Base-by-base conservation (phyloP, 176 grass and related monocot species). In the Phoenix dactylifera region DNA sequence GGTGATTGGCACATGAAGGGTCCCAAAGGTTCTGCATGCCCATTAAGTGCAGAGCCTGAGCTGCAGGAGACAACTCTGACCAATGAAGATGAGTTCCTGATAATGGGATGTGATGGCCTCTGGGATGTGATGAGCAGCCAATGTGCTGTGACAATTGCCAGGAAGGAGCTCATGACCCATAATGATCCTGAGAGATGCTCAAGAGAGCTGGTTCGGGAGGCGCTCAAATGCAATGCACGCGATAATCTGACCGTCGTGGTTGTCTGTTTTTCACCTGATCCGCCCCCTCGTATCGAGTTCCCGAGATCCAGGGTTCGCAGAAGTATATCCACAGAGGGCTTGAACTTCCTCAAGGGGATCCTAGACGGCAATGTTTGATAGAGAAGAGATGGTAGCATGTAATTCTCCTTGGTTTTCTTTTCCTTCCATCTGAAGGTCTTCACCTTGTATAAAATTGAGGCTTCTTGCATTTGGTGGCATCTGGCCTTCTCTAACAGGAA, bases 1-100 rank as follows among this genome's bases (percentile, higher is more conserved):
- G 90, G 90, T 53, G 86, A 95, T 59, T 95, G 90, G 91, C 90
- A 95, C 54, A 73, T 95, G 74, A 95, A 95, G 80, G 90, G 86
- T 49, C 26, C 61, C 22, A 95, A 95, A 76, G 86, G 80, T 29
- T 79, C 82, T 70, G n/a, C 58, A 28, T 79, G 74, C 68, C 80
- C 90, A 60, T 79, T 95, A 32, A 89, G 62, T 22, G 71, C 86
- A 0, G 90, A 95, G 60, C 90, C 90, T 16, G 90, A 95, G 62
- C 74, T 95, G 73, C 83, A 79, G 72, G 83, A 87, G 67, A 64
- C 74, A 44, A 62, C 62, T 63, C 86, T 96, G 26, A 72, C 75
- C 0, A 79, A 87, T 50, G 91, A 96, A 74, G 91, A 96, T n/a
- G 91, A 96, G 72, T 96, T 96, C 66, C 74, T 96, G 57, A 84